Percentiles rank a stretch among this genome's conserved stretches.
phyloP scores from a whole-genome alignment of 352 stramenopile genomes.

The Blastocystis sp. region DNA sequence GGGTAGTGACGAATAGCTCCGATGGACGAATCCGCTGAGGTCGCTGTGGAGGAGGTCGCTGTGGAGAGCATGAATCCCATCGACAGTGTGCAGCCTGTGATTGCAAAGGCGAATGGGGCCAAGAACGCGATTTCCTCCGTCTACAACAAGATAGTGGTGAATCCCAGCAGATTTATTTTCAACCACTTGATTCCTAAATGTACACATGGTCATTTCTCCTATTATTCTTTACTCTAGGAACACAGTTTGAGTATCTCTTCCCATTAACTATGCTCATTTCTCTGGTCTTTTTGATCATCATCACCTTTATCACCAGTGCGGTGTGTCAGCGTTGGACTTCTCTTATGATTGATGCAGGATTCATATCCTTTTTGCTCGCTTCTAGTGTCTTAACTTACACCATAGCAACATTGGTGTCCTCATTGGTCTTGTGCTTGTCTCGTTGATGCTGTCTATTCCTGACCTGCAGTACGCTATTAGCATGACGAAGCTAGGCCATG shows the following conservation, averaged over 20 bases:
- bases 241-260: slow-evolving; percentile 28
- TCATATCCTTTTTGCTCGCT: background rate
- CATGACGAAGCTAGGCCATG: background rate
- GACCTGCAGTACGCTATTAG: background rate
- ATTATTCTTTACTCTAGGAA: background rate
- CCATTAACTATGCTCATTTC: background rate
- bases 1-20: background rate
- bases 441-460: background rate
- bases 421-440: background rate
- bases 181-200: slow-evolving; percentile 28
- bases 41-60: background rate
- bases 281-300: background rate
- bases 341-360: background rate
- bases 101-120: background rate
- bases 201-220: background rate
- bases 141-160: background rate
- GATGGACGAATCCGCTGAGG: background rate
- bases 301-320: slow-evolving; percentile 1
- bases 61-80: background rate
- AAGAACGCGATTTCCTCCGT: background rate
- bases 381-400: background rate
- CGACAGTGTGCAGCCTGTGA: background rate
- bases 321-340: background rate
- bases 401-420: background rate
- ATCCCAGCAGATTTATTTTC: background rate